A percentile compares a stretch with the other conserved stretches of the same genome.
phyloP scores from a whole-genome alignment of 345 rosid genomes.

The Barbarea vulgaris region DNA sequence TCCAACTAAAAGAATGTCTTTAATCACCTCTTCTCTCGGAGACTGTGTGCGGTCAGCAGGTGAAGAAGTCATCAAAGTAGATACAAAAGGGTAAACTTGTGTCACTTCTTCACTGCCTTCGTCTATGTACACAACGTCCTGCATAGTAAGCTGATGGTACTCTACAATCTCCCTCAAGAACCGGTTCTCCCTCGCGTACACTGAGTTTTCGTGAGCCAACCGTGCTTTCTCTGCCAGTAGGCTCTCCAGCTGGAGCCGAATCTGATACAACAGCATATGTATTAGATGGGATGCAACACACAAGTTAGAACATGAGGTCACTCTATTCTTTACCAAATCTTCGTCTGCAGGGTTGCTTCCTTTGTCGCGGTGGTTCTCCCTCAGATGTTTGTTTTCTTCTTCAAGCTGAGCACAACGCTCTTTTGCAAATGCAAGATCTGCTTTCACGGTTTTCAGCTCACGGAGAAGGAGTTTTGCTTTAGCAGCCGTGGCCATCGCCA shows the following conservation, averaged over 20 bases:
- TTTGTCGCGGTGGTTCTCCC: constrained; percentile 79
- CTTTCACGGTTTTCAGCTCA: constrained; percentile 86
- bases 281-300: constrained; percentile 8
- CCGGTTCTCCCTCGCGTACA: constrained; percentile 79
- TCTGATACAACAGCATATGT: constrained; percentile 47
- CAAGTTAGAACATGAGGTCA: not conserved
- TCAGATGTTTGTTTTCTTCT: constrained; percentile 75
- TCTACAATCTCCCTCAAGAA: constrained; percentile 91
- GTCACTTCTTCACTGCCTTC: constrained; percentile 76
- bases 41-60: not conserved
- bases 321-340: constrained; percentile 64
- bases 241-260: constrained; percentile 90
- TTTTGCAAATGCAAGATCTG: constrained; percentile 86
- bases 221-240: constrained; percentile 91
- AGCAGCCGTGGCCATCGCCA: constrained; percentile 98
- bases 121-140: constrained; percentile 80
- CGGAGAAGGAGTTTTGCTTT: constrained; percentile 96
- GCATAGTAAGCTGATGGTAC: constrained; percentile 95
- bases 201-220: constrained; percentile 77
- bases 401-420: constrained; percentile 86
- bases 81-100: constrained; percentile 54
- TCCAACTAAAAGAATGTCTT: not conserved
- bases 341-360: constrained; percentile 79
- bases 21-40: constrained; percentile 1
- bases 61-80: constrained; percentile 29